These are phyloP conservation scores for Stylonectria norvegica DNA, from an alignment of 2,329 filamentous ascomycete genomes.

Conservation along the genomic window DNA sequence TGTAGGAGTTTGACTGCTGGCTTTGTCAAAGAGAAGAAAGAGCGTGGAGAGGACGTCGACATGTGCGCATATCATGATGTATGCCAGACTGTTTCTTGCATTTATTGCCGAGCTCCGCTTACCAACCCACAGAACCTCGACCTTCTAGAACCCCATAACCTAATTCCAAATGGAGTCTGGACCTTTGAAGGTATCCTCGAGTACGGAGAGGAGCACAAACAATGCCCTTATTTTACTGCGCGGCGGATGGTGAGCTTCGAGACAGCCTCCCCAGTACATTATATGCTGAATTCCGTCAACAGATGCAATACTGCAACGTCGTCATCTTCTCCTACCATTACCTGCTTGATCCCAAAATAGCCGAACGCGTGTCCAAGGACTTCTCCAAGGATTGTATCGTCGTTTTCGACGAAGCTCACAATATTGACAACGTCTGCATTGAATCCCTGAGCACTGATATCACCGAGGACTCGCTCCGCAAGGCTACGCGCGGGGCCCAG, in stretches of 20 bases:
- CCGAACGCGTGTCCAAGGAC: constrained; percentile 90
- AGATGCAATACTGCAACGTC: constrained; percentile 99
- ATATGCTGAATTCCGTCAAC: constrained; percentile 8
- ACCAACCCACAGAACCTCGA: constrained; percentile 69
- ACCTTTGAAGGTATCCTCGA: constrained; percentile 84
- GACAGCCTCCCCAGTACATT: no score
- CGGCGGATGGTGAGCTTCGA: constrained; percentile 73
- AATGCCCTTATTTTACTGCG: constrained; percentile 96
- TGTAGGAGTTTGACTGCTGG: constrained; percentile 94
- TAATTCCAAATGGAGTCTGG: constrained; percentile 93
- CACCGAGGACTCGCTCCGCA: constrained; percentile 89
- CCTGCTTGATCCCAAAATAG: constrained; percentile 94
- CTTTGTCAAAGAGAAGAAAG: constrained; percentile 97
- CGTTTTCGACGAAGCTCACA: constrained; percentile 97
- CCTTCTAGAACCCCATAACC: constrained; percentile 87
- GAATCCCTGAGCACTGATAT: constrained; percentile 95
- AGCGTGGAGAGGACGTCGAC: constrained; percentile 89
- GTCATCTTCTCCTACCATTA: constrained; percentile 99
- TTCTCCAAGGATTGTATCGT: constrained; percentile 98
- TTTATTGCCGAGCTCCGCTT: constrained; percentile 8
- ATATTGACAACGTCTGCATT: constrained; percentile 99
- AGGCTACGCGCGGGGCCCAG: constrained; percentile 83
- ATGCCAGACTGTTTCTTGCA: constrained; percentile 24
- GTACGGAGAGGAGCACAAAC: constrained; percentile 93
- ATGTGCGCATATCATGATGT: constrained; percentile 94